Conservation (phyloP, 192 early-diverging fungal species). For the Coemansia sp. region DNA sequence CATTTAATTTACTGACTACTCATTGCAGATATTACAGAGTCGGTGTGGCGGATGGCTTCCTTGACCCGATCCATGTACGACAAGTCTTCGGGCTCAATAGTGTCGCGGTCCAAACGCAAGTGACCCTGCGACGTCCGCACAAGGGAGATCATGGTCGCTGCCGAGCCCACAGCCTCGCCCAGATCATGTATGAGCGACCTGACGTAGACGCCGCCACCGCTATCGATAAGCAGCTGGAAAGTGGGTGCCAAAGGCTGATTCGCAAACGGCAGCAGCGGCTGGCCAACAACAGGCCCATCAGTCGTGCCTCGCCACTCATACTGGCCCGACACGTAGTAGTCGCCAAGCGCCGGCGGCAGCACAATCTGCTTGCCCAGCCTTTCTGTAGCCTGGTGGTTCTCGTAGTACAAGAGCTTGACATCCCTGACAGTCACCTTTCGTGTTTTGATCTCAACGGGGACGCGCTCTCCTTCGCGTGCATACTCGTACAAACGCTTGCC, state of each 20-base stretch:
- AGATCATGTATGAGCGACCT: slow-evolving; percentile 69
- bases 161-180: slow-evolving; percentile 54
- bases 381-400: not conserved
- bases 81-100: slow-evolving; percentile 45
- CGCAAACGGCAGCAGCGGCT: slow-evolving; percentile 15
- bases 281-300: not conserved
- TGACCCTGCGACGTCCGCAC: slow-evolving; percentile 59
- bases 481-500: slow-evolving; percentile 72
- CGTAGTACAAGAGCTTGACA: slow-evolving; percentile 21
- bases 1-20: not conserved
- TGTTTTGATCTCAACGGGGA: slow-evolving; percentile 12
- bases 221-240: slow-evolving; percentile 59
- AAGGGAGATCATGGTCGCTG: slow-evolving; percentile 62
- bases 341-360: slow-evolving; percentile 8
- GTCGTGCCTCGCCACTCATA: slow-evolving; percentile 13
- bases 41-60: slow-evolving; percentile 22
- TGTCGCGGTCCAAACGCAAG: slow-evolving; percentile 49
- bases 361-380: slow-evolving; percentile 6
- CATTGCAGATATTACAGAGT: not conserved
- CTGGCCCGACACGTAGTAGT: slow-evolving; percentile 19
- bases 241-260: slow-evolving; percentile 28
- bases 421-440: slow-evolving; percentile 14
- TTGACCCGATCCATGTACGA: slow-evolving; percentile 21
- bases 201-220: slow-evolving; percentile 72
- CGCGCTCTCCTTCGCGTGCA: slow-evolving; percentile 52